These are phyloP conservation scores for Brassica carinata DNA, from an alignment of 345 rosid species.

Conservation along the genomic window DNA sequence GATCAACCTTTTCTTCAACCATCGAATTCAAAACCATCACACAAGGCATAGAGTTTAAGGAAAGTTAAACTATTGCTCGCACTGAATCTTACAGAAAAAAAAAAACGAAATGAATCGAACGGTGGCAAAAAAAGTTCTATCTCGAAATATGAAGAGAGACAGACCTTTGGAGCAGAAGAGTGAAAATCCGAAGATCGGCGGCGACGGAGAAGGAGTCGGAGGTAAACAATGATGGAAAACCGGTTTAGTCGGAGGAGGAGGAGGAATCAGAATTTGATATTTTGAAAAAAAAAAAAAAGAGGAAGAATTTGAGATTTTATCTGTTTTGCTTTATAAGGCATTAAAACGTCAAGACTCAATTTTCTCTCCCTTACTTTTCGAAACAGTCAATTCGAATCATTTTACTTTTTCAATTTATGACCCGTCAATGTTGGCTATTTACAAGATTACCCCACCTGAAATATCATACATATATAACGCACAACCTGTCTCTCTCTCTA, in stretches of 20 bases:
- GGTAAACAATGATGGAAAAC: background rate
- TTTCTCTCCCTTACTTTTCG: conserved; percentile 15
- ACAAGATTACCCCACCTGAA: no score
- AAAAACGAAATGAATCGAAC: no score
- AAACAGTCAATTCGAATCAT: conserved; percentile 23
- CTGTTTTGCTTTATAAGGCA: conserved; percentile 24
- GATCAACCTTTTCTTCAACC: background rate
- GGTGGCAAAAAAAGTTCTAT: no score
- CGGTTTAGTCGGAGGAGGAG: no score
- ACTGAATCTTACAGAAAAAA: background rate
- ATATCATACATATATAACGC: no score
- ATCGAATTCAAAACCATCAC: background rate
- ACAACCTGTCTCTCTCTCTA: no score
- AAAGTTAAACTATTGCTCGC: no score
- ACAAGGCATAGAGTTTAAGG: background rate
- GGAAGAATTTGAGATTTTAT: conserved; percentile 27
- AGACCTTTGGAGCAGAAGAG: conserved; percentile 42
- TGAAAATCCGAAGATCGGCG: conserved; percentile 40
- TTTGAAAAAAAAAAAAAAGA: background rate
- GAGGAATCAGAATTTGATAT: no score
- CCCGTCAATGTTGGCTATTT: no score
- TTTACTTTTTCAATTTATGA: no score
- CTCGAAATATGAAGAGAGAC: background rate
- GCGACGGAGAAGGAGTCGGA: conserved; percentile 17
- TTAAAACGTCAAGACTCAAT: background rate